Percentiles rank a stretch among this genome's conserved stretches.
Evolutionary conservation across 2,329 filamentous ascomycete species (phyloP).

Genomic region (Penicillium crustosum): DNA sequence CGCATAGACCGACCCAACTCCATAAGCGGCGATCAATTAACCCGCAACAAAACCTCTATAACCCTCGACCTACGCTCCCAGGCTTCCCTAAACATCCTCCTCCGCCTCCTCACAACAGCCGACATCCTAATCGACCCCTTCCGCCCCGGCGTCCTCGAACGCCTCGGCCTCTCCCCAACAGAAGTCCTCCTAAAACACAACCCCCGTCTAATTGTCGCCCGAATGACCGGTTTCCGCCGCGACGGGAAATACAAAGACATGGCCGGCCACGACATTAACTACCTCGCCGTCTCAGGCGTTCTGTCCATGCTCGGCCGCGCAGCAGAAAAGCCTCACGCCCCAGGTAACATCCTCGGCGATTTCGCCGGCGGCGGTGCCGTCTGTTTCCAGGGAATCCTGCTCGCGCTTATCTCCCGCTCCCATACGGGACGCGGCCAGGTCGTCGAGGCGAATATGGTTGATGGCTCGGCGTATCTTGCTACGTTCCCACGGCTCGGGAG

Average conservation of each 20-base stretch:
- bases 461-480: conserved; percentile 76
- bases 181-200: conserved; percentile 66
- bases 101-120: conserved; percentile 59
- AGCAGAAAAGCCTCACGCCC: conserved; percentile 70
- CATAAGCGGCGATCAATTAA: conserved; percentile 68
- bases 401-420: conserved; percentile 70
- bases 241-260: conserved; percentile 82
- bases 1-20: conserved; percentile 69
- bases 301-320: conserved; percentile 72
- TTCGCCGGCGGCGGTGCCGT: conserved; percentile 86
- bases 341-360: conserved; percentile 81
- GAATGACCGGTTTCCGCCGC: conserved; percentile 86
- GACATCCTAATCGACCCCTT: conserved; percentile 93
- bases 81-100: conserved; percentile 64
- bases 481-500: conserved; percentile 71
- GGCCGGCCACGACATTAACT: conserved; percentile 97
- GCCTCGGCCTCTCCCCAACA: conserved; percentile 71
- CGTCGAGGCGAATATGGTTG: conserved; percentile 96
- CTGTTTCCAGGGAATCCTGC: conserved; percentile 76
- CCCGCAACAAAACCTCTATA: conserved; percentile 77
- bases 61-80: conserved; percentile 73
- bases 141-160: conserved; percentile 86
- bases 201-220: conserved; percentile 73
- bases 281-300: conserved; percentile 83
- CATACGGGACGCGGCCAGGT: conserved; percentile 73